These are phyloP conservation scores for Vigna unguiculata DNA, from an alignment of 306 rosid genomes.

Conservation along the genomic window DNA sequence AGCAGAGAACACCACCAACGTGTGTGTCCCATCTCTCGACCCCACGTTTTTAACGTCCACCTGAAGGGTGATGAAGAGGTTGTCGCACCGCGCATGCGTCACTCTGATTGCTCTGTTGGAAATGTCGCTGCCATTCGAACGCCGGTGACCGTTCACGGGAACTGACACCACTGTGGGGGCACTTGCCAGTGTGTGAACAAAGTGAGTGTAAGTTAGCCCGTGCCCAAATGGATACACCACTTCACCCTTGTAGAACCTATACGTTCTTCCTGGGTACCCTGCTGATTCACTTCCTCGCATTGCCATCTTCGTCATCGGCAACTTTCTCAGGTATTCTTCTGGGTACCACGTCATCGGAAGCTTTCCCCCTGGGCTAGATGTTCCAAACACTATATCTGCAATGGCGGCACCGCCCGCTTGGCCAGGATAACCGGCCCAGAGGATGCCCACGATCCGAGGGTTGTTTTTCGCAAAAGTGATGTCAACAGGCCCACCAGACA, in stretches of 20 bases:
- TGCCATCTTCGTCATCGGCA: constrained; percentile 87
- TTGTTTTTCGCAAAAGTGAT: constrained; percentile 69
- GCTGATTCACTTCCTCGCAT: constrained; percentile 62
- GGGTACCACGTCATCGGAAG: constrained; percentile 96
- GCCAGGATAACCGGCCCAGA: constrained; percentile 95
- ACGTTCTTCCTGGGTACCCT: constrained; percentile 86
- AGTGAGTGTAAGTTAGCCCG: constrained; percentile 70
- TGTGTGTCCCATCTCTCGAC: constrained; percentile 75
- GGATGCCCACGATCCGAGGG: constrained; percentile 58
- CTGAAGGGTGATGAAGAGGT: constrained; percentile 60
- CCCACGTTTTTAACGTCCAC: constrained; percentile 74
- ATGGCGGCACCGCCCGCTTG: constrained; percentile 92
- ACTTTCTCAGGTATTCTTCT: constrained; percentile 63
- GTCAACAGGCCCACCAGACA: constrained; percentile 93
- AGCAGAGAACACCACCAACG: constrained; percentile 68
- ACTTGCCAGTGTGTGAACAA: constrained; percentile 60
- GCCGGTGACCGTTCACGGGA: constrained; percentile 62
- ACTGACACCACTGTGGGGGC: constrained; percentile 65
- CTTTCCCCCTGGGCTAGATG: constrained; percentile 78
- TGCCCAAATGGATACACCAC: constrained; percentile 85
- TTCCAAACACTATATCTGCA: constrained; percentile 76
- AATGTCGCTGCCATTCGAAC: constrained; percentile 38
- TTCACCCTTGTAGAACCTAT: constrained; percentile 80
- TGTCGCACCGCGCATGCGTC: constrained; percentile 72
- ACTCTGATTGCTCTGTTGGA: constrained; percentile 75